phyloP scores from a whole-genome alignment of 768 basidiomycete species.

The Tulasnella sp. region DNA sequence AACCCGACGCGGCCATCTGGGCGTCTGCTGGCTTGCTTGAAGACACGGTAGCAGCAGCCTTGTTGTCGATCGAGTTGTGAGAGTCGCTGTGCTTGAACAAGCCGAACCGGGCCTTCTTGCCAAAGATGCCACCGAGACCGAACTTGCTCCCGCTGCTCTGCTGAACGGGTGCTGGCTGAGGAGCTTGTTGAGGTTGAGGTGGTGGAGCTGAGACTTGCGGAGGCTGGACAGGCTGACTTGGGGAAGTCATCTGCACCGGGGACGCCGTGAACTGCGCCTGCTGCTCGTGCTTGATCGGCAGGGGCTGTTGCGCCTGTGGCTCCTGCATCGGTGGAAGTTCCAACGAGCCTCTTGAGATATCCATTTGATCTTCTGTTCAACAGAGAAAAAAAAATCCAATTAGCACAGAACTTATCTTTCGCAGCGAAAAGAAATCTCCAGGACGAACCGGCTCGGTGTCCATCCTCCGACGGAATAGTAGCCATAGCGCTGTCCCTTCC shows the following conservation, averaged over 20 bases:
- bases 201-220: neutral
- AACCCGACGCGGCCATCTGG: constrained; percentile 49
- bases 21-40: constrained; percentile 67
- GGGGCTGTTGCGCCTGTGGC: neutral
- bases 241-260: neutral
- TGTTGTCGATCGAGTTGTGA: constrained; percentile 40
- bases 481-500: neutral
- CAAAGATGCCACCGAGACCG: constrained; percentile 43
- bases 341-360: constrained; percentile 8
- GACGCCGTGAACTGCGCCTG: neutral
- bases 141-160: constrained; percentile 38
- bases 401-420: too few relatives aligned
- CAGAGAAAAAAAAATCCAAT: neutral
- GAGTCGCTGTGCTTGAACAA: constrained; percentile 65
- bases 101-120: constrained; percentile 66
- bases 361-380: constrained; percentile 13
- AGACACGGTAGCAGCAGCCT: constrained; percentile 40
- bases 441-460: neutral
- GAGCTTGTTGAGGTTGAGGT: constrained; percentile 17
- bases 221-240: neutral
- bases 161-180: constrained; percentile 24
- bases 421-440: neutral
- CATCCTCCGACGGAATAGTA: neutral
- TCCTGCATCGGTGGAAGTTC: neutral
- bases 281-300: neutral